A percentile compares a stretch with the other conserved stretches of the same genome.
These are phyloP conservation scores for Pichia sp. DNA, from an alignment of 1,139 yeast genomes.

Conservation along the genomic window DNA sequence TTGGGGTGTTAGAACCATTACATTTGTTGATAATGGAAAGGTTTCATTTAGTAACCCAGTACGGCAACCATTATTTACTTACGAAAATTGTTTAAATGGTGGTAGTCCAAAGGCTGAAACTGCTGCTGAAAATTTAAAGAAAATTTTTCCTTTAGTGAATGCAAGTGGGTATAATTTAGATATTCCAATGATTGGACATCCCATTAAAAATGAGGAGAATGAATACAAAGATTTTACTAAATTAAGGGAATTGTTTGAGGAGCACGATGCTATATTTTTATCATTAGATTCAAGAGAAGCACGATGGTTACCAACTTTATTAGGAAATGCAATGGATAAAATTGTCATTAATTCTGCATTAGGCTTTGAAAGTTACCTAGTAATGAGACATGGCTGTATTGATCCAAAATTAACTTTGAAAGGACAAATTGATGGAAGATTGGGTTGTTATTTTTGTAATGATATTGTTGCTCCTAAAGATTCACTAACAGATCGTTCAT, in stretches of 20 bases:
- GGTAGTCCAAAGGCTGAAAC: constrained; percentile 68
- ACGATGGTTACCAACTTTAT: constrained; percentile 90
- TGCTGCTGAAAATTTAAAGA: constrained; percentile 69
- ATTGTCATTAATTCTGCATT: constrained; percentile 85
- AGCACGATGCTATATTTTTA: constrained; percentile 71
- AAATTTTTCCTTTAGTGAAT: constrained; percentile 71
- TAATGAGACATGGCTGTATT: constrained; percentile 79
- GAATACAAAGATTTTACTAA: constrained; percentile 47
- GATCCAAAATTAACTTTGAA: constrained; percentile 19
- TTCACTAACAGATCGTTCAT: constrained; percentile 72
- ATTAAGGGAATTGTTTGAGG: constrained; percentile 48
- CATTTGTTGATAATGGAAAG: constrained; percentile 84
- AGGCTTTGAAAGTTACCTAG: constrained; percentile 90
- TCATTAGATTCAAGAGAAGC: constrained; percentile 93
- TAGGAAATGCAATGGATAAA: constrained; percentile 62
- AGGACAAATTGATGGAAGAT: constrained; percentile 30
- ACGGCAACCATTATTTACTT: constrained; percentile 79
- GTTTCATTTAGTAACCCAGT: constrained; percentile 94
- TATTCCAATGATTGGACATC: constrained; percentile 96
- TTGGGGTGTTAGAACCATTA: constrained; percentile 85
- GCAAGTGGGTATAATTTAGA: constrained; percentile 58
- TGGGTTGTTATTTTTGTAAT: constrained; percentile 94
- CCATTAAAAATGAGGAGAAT: constrained; percentile 46
- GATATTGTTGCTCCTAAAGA: constrained; percentile 94
- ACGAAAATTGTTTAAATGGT: constrained; percentile 67